Evolutionary conservation across 2,329 filamentous ascomycete genomes (phyloP), one percentile per base, ranked within the genome.

Genomic region (Aphanocladium album): DNA sequence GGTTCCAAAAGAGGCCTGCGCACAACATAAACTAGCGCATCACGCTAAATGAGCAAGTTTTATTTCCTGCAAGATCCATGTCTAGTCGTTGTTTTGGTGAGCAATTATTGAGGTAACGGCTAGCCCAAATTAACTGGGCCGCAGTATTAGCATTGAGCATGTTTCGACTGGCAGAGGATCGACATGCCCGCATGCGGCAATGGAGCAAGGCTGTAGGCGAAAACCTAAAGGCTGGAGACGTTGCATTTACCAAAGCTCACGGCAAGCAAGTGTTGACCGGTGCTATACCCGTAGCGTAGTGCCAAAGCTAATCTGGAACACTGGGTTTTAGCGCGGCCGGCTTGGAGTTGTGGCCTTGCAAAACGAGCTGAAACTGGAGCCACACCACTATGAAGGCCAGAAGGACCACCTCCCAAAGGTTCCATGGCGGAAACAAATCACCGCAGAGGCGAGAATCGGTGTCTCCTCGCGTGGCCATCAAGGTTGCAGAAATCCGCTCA

Each of bases 31-130:
- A 11, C n/a, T 50, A 58, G 56, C 46, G 56, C 56, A 33, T 33
- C 33, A 33, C 35, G 47, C 46, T 35, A 51, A 58, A 35, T 58
- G 56, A 58, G 56, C 56, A 58, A 58, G 56, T 58, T 58, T 58
- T 50, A 19, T 17, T 21, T 33, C 37, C 21, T 35, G 12, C 9
- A 8, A 11, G 50, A 19, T 14, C 35, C 53, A 25, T 11, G 50
- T 23, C 49, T 4, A 52, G 25, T 53, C 30, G 33, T 39, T 52
- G 27, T 37, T 25, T 30, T 19, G 35, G 21, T 27, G 23, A n/a
- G 37, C 35, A 41, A 46, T 12, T 39, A 39, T 39, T 39, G 7
- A 16, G 12, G 35, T 16, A 39, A 27, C 51, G 5, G 14, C 35
- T n/a, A 17, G 51, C 35, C 19, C 17, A 17, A n/a, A 21, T n/a